These are phyloP conservation scores for Didymella pomorum DNA, from an alignment of 2,329 filamentous ascomycete genomes.

Conservation along the genomic window DNA sequence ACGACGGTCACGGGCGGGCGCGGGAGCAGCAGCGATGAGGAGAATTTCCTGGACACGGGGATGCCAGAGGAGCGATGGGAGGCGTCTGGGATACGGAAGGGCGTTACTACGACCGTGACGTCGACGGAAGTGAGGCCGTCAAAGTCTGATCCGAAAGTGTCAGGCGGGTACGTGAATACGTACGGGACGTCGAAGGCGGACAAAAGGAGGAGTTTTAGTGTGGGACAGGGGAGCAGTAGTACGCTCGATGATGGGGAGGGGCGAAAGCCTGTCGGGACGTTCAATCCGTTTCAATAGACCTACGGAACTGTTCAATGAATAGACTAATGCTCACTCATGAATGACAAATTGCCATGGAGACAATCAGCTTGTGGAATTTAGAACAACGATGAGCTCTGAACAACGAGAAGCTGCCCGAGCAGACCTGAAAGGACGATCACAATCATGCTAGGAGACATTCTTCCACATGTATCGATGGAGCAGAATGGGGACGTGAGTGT, in stretches of 20 bases:
- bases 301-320: not conserved
- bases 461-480: not conserved
- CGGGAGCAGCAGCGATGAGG: slow-evolving; percentile 34
- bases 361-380: not conserved
- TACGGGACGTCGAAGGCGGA: not conserved
- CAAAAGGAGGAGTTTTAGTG: slow-evolving; percentile 23
- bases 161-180: not conserved
- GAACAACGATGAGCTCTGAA: not conserved
- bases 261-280: slow-evolving; percentile 15
- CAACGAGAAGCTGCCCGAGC: not conserved
- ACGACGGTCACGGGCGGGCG: slow-evolving; percentile 35
- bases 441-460: not conserved
- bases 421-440: not conserved
- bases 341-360: not conserved
- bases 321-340: not conserved
- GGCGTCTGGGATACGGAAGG: slow-evolving; percentile 19
- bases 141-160: not conserved
- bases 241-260: slow-evolving; percentile 20
- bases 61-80: slow-evolving; percentile 25
- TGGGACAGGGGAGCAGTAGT: slow-evolving; percentile 21
- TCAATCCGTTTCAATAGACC: slow-evolving; percentile 19
- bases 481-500: not conserved
- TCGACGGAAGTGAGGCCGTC: slow-evolving; percentile 16
- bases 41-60: slow-evolving; percentile 27
- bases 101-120: slow-evolving; percentile 31